Evolutionary conservation across 2,329 filamentous ascomycete genomes (phyloP).

Genomic region (Celoporthe dispersa): DNA sequence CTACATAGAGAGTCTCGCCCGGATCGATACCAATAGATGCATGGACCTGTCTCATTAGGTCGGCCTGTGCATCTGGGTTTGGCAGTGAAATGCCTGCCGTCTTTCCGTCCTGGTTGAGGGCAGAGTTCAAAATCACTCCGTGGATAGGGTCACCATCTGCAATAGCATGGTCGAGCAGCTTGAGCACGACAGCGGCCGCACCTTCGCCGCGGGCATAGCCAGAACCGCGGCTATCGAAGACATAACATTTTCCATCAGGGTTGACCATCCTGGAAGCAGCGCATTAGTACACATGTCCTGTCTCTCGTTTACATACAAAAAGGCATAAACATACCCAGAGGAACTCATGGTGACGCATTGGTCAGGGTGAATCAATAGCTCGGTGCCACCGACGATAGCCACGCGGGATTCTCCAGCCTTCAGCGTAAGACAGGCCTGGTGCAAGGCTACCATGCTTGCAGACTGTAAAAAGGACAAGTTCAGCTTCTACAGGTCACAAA

Average conservation of each 20-base stretch:
- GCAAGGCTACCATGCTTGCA: constrained; percentile 38
- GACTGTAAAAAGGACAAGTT: constrained; percentile 29
- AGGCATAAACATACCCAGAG: constrained; percentile 14
- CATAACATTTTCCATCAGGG: constrained; percentile 33
- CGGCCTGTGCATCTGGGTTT: constrained; percentile 33
- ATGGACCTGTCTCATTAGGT: constrained; percentile 33
- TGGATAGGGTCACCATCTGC: constrained; percentile 38
- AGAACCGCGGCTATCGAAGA: constrained; percentile 40
- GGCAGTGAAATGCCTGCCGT: constrained; percentile 45
- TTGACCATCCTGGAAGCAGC: constrained; percentile 27
- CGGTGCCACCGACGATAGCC: constrained; percentile 36
- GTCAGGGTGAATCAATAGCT: constrained; percentile 36
- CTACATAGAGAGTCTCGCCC: constrained; percentile 33
- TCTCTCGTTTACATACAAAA: constrained; percentile 5
- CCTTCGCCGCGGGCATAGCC: constrained; percentile 47
- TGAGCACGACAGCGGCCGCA: constrained; percentile 42
- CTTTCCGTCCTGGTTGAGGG: constrained; percentile 45
- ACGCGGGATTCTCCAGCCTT: constrained; percentile 36
- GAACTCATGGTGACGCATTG: constrained; percentile 30
- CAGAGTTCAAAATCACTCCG: constrained; percentile 40
- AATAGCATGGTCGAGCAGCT: constrained; percentile 43
- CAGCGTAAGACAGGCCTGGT: constrained; percentile 40
- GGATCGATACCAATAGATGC: constrained; percentile 28
- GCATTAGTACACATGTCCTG: not conserved
- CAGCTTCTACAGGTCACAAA: not conserved